phyloP scores from a whole-genome alignment of 2,329 filamentous ascomycete species.

The Sporothrix globosa region DNA sequence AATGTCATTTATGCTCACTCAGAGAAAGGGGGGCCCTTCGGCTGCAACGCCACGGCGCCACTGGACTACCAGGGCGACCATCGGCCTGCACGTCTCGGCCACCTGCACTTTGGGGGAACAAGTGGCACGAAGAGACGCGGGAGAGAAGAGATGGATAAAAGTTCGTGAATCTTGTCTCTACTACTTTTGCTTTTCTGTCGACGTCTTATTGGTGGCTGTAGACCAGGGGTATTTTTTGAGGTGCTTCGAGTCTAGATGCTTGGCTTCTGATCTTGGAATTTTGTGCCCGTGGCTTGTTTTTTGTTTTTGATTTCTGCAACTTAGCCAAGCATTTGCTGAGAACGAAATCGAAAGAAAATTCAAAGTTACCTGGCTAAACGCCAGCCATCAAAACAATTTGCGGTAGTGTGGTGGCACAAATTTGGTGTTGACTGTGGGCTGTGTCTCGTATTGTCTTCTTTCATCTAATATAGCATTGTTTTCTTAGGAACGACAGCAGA shows the following conservation, averaged over 20 bases:
- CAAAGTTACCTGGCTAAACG: not conserved
- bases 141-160: not conserved
- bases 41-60: slow-evolving; percentile 19
- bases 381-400: not conserved
- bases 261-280: not conserved
- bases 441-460: not conserved
- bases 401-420: not conserved
- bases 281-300: not conserved
- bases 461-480: not conserved
- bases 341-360: not conserved
- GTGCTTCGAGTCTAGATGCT: not conserved
- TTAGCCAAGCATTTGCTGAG: not conserved
- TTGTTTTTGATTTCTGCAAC: too few species aligned
- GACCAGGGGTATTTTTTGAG: not conserved
- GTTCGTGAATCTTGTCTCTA: too few species aligned
- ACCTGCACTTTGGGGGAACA: slow-evolving; percentile 1
- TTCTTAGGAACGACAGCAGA: not conserved
- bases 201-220: not conserved
- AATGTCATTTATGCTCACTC: too few species aligned
- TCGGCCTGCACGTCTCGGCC: slow-evolving; percentile 32
- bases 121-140: not conserved
- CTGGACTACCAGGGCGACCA: slow-evolving; percentile 19
- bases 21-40: not conserved
- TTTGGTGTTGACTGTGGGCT: not conserved
- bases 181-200: not conserved